Evolutionary conservation across 2,329 filamentous ascomycete genomes (phyloP).

Genomic region (Aspergillus hiratsukae): DNA sequence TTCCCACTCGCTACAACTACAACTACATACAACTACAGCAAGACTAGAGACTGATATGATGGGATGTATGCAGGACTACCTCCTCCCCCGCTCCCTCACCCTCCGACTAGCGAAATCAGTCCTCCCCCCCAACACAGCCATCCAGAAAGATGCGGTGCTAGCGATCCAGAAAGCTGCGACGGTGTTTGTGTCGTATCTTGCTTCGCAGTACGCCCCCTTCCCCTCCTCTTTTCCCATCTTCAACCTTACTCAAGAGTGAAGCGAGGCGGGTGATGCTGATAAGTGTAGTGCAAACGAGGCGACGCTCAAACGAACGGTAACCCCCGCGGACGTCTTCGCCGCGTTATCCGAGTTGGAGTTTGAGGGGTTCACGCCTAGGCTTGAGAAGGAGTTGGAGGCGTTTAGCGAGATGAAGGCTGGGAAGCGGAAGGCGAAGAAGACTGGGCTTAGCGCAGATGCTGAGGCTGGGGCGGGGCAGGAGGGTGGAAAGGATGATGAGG

Average conservation of each 20-base stretch:
- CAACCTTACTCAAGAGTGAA: too few species aligned
- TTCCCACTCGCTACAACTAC: too few species aligned
- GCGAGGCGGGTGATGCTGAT: not conserved
- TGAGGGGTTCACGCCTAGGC: constrained; percentile 52
- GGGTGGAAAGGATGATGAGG: constrained; percentile 19
- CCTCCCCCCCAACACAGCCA: constrained; percentile 60
- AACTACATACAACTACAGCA: too few species aligned
- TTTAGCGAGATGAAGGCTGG: constrained; percentile 43
- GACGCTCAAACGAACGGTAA: constrained; percentile 59
- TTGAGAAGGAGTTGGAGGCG: constrained; percentile 55
- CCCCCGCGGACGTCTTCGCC: constrained; percentile 56
- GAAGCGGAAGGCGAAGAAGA: constrained; percentile 44
- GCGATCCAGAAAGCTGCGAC: constrained; percentile 63
- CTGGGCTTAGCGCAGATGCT: constrained; percentile 23
- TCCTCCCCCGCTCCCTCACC: constrained; percentile 59
- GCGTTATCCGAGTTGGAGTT: constrained; percentile 60
- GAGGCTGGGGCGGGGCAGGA: constrained; percentile 17
- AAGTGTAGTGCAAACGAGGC: constrained; percentile 54
- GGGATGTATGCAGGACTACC: constrained; percentile 48
- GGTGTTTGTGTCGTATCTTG: constrained; percentile 62
- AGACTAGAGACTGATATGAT: too few species aligned
- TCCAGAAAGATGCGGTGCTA: constrained; percentile 61
- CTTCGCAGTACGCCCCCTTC: constrained; percentile 51
- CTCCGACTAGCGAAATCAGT: constrained; percentile 60
- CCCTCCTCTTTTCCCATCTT: not conserved